Percentiles rank a stretch among this genome's conserved stretches.
phyloP scores from a whole-genome alignment of 2,329 filamentous ascomycete species.

The Xylariomycetidae sp. region DNA sequence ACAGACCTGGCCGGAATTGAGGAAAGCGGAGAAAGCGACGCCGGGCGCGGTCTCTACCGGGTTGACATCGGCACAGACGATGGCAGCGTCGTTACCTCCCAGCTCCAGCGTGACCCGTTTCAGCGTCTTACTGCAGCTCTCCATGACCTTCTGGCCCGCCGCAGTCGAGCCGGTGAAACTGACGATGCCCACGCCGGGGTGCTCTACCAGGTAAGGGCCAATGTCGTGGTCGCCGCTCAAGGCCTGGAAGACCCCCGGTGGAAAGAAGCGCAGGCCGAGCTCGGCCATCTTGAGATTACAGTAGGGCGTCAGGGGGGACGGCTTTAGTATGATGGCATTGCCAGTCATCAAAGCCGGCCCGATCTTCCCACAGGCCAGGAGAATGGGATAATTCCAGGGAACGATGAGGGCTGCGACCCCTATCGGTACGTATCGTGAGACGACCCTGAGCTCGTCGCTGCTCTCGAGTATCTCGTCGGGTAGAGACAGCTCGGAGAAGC shows the following conservation, averaged over 20 bases:
- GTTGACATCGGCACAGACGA: slow-evolving; percentile 54
- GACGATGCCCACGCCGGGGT: too few species aligned
- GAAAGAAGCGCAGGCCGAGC: slow-evolving; percentile 52
- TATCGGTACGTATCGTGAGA: slow-evolving; percentile 33
- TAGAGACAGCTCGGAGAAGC: slow-evolving; percentile 26
- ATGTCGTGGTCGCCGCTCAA: too few species aligned
- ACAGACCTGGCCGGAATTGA: slow-evolving; percentile 49
- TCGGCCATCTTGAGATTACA: slow-evolving; percentile 54
- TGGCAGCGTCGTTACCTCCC: slow-evolving; percentile 58
- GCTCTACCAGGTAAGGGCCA: too few species aligned
- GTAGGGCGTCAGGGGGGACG: slow-evolving; percentile 47
- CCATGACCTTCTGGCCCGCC: too few species aligned
- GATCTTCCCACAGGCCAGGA: slow-evolving; percentile 49
- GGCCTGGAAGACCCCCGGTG: too few species aligned
- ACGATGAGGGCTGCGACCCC: slow-evolving; percentile 44
- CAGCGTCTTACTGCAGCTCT: too few species aligned
- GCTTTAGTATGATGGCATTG: slow-evolving; percentile 52
- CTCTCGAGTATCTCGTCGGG: slow-evolving; percentile 36
- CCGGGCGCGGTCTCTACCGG: slow-evolving; percentile 23
- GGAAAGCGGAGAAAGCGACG: slow-evolving; percentile 33
- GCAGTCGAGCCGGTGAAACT: too few species aligned
- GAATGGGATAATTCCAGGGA: slow-evolving; percentile 55
- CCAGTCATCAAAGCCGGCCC: slow-evolving; percentile 53
- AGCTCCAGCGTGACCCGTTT: slow-evolving; percentile 60
- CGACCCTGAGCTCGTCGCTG: slow-evolving; percentile 27